Evolutionary conservation across 345 rosid species (phyloP).

Genomic region (Syzygium aromaticum): DNA sequence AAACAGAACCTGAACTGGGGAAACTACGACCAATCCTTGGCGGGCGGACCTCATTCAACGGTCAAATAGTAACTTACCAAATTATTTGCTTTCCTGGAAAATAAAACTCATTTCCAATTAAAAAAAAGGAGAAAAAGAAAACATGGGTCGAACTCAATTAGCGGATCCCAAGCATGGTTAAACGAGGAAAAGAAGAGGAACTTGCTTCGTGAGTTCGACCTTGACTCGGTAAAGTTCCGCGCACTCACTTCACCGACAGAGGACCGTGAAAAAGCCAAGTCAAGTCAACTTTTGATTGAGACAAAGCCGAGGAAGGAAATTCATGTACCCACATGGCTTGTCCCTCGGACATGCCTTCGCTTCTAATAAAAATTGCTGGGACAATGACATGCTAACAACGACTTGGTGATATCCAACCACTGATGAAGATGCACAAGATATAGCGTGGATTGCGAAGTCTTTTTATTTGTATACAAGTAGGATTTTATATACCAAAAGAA

Average conservation of each 20-base stretch:
- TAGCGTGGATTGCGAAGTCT: too few species aligned
- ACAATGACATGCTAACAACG: too few species aligned
- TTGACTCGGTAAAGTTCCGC: neutral
- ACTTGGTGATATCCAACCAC: too few species aligned
- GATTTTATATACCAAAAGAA: too few species aligned
- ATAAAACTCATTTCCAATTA: neutral
- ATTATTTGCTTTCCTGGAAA: neutral
- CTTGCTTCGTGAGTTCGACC: neutral
- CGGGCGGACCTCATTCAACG: too few species aligned
- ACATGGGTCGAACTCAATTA: neutral
- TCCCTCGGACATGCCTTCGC: too few species aligned
- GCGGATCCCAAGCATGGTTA: neutral
- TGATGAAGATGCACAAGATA: too few species aligned
- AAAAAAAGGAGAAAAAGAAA: neutral
- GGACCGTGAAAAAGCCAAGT: neutral
- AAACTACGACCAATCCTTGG: too few species aligned
- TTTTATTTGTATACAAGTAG: too few species aligned
- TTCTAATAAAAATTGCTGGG: too few species aligned
- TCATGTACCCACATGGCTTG: neutral
- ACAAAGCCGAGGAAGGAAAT: neutral
- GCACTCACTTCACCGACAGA: neutral
- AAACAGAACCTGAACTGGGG: too few species aligned
- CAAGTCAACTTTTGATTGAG: neutral
- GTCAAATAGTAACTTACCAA: too few species aligned
- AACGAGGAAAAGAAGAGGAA: neutral